phyloP scores from a whole-genome alignment of 202 grass and related monocot genomes.

The Zoysia matrella region DNA sequence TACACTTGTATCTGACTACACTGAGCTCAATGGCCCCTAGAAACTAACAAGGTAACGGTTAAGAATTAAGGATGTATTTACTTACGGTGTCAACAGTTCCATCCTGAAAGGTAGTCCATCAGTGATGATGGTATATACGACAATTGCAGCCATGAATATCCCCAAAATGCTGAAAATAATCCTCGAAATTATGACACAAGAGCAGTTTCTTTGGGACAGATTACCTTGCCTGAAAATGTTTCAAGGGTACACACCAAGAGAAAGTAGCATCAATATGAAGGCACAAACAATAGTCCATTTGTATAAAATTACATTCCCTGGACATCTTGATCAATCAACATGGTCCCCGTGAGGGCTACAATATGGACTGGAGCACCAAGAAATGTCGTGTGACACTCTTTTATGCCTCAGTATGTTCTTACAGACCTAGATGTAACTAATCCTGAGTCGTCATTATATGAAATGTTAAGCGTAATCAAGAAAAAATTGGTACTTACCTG shows the following conservation, averaged over 20 bases:
- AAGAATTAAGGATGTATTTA: constrained; percentile 29
- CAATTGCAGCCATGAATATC: constrained; percentile 56
- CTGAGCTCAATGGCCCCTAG: background rate
- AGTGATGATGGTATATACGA: constrained; percentile 71
- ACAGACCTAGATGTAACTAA: constrained; percentile 4
- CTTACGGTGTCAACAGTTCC: constrained; percentile 95
- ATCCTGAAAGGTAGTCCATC: constrained; percentile 85
- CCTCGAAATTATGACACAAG: constrained; percentile 65
- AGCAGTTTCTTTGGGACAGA: constrained; percentile 56
- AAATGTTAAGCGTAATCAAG: constrained; percentile 3
- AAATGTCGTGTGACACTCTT: background rate
- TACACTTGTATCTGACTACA: constrained; percentile 8
- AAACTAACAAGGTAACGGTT: background rate
- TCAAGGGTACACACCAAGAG: constrained; percentile 22
- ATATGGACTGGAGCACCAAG: constrained; percentile 9
- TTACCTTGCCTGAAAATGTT: constrained; percentile 63
- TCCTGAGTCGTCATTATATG: background rate
- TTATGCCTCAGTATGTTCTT: background rate
- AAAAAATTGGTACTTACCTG: constrained; percentile 48
- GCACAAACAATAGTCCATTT: constrained; percentile 14
- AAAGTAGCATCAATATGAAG: constrained; percentile 19
- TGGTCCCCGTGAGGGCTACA: background rate
- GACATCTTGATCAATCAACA: constrained; percentile 3
- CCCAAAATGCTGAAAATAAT: constrained; percentile 78
- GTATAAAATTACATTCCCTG: constrained; percentile 20